These are phyloP conservation scores for Paragyromitra xinjiangensis DNA, from an alignment of 495 filamentous ascomycete species.

Conservation along the genomic window DNA sequence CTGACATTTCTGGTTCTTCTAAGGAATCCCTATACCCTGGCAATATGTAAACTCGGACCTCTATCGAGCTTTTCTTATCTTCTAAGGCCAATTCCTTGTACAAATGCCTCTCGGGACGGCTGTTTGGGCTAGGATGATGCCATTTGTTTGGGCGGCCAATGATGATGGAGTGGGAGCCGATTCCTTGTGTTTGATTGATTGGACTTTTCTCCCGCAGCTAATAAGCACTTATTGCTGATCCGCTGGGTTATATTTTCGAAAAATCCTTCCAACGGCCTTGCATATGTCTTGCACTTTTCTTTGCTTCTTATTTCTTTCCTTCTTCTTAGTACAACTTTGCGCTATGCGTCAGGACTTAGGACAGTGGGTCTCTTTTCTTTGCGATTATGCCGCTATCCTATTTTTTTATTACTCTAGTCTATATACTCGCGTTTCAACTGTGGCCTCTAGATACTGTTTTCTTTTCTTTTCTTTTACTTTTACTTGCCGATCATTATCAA, in stretches of 20 bases:
- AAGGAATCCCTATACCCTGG: conserved; percentile 3
- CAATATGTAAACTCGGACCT: conserved; percentile 12
- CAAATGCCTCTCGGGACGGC: neutral
- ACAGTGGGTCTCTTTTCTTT: conserved; percentile 6
- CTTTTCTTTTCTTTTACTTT: neutral
- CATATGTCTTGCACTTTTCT: conserved; percentile 11
- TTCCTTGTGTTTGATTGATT: conserved; percentile 27
- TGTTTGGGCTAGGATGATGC: conserved; percentile 6
- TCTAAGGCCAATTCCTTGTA: neutral
- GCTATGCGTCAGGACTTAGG: conserved; percentile 3
- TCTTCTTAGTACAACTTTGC: neutral
- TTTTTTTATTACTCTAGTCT: conserved; percentile 24
- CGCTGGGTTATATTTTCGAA: conserved; percentile 5
- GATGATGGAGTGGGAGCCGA: neutral
- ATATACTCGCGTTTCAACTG: conserved; percentile 6
- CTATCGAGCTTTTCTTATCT: conserved; percentile 29
- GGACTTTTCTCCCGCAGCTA: conserved; percentile 4
- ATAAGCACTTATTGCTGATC: conserved; percentile 24
- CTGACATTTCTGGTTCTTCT: neutral
- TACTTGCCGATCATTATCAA: conserved; percentile 13
- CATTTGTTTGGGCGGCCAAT: neutral
- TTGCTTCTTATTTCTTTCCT: conserved; percentile 22
- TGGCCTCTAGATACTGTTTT: neutral
- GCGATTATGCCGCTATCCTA: neutral
- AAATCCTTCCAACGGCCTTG: conserved; percentile 36